phyloP scores from a whole-genome alignment of 345 rosid genomes.

The Physaria fendleri region DNA sequence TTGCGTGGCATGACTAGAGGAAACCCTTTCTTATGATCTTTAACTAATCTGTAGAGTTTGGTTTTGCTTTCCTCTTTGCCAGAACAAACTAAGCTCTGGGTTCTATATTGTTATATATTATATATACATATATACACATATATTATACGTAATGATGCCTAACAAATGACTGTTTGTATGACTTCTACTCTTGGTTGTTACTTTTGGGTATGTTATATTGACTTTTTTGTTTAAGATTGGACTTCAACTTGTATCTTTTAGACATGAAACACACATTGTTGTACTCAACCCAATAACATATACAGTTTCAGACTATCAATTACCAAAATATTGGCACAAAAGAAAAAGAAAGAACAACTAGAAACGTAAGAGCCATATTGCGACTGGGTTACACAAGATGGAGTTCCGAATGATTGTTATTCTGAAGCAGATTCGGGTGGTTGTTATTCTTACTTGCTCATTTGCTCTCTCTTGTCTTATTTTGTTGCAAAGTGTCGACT shows the following conservation, averaged over 20 bases:
- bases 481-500: too few relatives aligned
- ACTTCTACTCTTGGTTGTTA: background rate
- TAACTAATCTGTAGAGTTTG: conserved; percentile 21
- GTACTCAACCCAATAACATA: background rate
- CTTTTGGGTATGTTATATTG: background rate
- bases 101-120: conserved; percentile 10
- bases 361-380: background rate
- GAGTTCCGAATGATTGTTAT: too few relatives aligned
- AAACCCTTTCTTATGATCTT: too few relatives aligned
- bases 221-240: background rate
- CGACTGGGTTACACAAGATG: background rate
- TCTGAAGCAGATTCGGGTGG: too few relatives aligned
- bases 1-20: conserved; percentile 41
- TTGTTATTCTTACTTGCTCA: too few relatives aligned
- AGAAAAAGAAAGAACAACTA: background rate
- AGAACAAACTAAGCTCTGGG: conserved; percentile 4
- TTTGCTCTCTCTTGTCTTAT: too few relatives aligned
- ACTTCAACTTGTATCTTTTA: background rate
- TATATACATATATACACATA: background rate
- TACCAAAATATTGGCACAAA: background rate
- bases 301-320: background rate
- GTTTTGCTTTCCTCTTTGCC: conserved; percentile 4
- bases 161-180: background rate
- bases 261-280: background rate
- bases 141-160: conserved; percentile 2